Evolutionary conservation across 1,139 yeast genomes (phyloP), one percentile per base, ranked within the genome.

Genomic region (Debaryomyces coudertii): DNA sequence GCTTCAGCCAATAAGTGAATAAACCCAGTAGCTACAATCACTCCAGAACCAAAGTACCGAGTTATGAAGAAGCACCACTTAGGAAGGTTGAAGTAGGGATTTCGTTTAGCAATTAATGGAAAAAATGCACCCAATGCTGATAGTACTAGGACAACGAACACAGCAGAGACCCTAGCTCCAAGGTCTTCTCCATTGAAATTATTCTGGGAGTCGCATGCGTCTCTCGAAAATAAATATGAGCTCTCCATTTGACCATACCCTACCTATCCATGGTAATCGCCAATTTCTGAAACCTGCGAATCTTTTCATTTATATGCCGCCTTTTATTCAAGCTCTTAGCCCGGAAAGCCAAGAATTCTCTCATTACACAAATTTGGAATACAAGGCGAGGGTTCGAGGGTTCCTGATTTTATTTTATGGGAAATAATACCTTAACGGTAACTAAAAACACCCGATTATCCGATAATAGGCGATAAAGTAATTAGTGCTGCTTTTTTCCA

Each of bases 11-110:
- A 42, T 18, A 53, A 44, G 35, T 53, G 56, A 25, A 53, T 45
- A 27, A 42, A 53, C 9, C 52, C 56, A 3, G 56, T 53, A 5
- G 56, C 53, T 15, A 53, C 47, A 39, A 53, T 51, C 5, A 53
- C 55, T 4, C 56, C 56, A n/a, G 52, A 43, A n/a, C 56, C 56
- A 31, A 53, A 50, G 31, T 51, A 51, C 24, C 53, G 41, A 4
- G 52, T 48, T 22, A 51, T 38, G 12, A 51, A 49, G 33, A 47
- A 50, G 12, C 44, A 46, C 38, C 47, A 51, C 18, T 42, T 42
- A 5, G 55, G 55, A 14, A 52, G 41, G 15, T 35, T 43, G 31
- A 52, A 43, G 7, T 33, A 29, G 15, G 45, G 45, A 31, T 37
- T 43, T 16, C 47, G 34, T 15, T 33, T 28, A 8, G 47, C 51